Evolutionary conservation across 2,329 filamentous ascomycete genomes (phyloP).

Genomic region (Claviceps spartinae): DNA sequence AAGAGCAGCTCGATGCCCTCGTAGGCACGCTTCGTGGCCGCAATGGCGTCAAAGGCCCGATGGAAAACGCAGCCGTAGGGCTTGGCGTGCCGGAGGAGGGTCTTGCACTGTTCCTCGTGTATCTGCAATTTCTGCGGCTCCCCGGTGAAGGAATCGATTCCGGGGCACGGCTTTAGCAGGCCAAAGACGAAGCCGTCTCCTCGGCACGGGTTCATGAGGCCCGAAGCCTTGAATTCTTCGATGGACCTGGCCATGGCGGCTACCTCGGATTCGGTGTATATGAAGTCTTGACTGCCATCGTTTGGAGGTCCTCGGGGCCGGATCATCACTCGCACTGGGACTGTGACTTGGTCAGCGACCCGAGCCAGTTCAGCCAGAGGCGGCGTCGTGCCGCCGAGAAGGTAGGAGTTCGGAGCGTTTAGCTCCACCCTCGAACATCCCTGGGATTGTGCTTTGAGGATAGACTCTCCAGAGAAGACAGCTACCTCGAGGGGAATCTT

Average conservation of each 20-base stretch:
- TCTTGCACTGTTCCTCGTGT: slow-evolving; percentile 26
- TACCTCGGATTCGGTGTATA: slow-evolving; percentile 33
- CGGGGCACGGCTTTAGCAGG: slow-evolving; percentile 18
- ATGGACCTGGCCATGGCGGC: slow-evolving; percentile 29
- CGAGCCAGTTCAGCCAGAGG: slow-evolving; percentile 23
- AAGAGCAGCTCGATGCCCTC: slow-evolving; percentile 21
- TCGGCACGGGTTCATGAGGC: slow-evolving; percentile 22
- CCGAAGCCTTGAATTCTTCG: slow-evolving; percentile 20
- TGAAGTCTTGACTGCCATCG: slow-evolving; percentile 25
- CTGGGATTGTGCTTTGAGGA: slow-evolving; percentile 23
- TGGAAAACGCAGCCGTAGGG: slow-evolving; percentile 38
- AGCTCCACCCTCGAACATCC: slow-evolving; percentile 40
- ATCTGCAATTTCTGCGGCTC: slow-evolving; percentile 11
- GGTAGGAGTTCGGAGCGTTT: slow-evolving; percentile 37
- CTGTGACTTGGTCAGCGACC: slow-evolving; percentile 15
- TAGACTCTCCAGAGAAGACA: slow-evolving; percentile 33
- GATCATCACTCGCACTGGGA: slow-evolving; percentile 41
- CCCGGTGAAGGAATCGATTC: background rate
- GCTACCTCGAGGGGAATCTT: slow-evolving; percentile 35
- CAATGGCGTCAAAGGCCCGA: slow-evolving; percentile 39
- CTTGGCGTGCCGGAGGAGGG: slow-evolving; percentile 27
- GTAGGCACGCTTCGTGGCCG: slow-evolving; percentile 13
- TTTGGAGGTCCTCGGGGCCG: slow-evolving; percentile 26
- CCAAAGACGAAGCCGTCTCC: slow-evolving; percentile 48
- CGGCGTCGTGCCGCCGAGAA: slow-evolving; percentile 38